A percentile compares a stretch with the other conserved stretches of the same genome.
Conservation (phyloP, 108 stramenopile genomes). For the Bacterosira constricta region DNA sequence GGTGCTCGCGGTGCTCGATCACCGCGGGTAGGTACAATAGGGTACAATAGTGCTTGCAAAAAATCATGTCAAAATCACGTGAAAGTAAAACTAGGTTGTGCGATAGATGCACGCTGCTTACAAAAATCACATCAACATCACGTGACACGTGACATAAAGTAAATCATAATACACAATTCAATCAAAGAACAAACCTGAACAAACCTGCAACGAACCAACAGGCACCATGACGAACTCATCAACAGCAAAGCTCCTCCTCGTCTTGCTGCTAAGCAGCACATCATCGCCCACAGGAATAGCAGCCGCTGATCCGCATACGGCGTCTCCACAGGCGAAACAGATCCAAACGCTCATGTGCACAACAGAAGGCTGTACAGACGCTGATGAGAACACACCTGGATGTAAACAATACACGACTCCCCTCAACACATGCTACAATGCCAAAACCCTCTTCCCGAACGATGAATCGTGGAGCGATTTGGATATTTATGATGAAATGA, state of each 20-base stretch:
- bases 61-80: too few species aligned
- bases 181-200: too few species aligned
- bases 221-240: not conserved
- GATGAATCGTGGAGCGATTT: constrained; percentile 49
- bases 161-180: too few species aligned
- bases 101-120: too few species aligned
- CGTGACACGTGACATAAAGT: too few species aligned
- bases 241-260: not conserved
- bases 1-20: too few species aligned
- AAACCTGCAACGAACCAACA: too few species aligned
- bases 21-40: too few species aligned
- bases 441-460: constrained; percentile 40
- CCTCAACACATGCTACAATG: constrained; percentile 49
- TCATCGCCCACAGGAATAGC: not conserved
- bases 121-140: too few species aligned
- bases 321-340: not conserved
- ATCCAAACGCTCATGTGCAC: constrained; percentile 16
- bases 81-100: too few species aligned
- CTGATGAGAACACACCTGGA: constrained; percentile 12
- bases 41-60: too few species aligned
- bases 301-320: not conserved
- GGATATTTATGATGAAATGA: constrained; percentile 41
- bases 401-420: constrained; percentile 47
- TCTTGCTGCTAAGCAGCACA: constrained; percentile 5
- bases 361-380: constrained; percentile 4